Percentiles rank a stretch among this genome's conserved stretches.
Evolutionary conservation across 306 rosid species (phyloP).

Genomic region (Sindora glabra): DNA sequence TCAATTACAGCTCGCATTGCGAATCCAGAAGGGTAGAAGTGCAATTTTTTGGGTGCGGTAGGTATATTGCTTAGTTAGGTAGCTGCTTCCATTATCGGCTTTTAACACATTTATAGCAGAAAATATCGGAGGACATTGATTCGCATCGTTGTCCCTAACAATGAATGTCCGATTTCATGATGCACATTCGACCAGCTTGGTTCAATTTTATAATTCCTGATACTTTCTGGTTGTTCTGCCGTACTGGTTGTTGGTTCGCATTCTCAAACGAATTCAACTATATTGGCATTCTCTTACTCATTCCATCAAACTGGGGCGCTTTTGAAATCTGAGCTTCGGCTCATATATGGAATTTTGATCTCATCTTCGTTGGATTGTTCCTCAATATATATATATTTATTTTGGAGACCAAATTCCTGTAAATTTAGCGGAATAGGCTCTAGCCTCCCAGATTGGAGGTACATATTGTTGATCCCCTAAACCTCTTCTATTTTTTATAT

Average conservation of each 20-base stretch:
- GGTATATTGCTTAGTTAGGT: constrained; percentile 10
- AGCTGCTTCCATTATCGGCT: constrained; percentile 7
- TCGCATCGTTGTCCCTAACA: background rate
- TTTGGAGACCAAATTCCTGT: constrained; percentile 1
- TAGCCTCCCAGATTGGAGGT: background rate
- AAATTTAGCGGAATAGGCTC: background rate
- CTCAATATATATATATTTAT: background rate
- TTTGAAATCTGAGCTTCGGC: constrained; percentile 4
- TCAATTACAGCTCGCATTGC: constrained; percentile 14
- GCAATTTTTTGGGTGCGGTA: background rate
- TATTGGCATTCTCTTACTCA: background rate
- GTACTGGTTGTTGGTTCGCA: background rate
- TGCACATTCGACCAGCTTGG: constrained; percentile 5
- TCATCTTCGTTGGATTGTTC: background rate
- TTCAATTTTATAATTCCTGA: constrained; percentile 3
- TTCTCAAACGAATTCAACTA: background rate
- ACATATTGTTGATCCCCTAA: background rate
- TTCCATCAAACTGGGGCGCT: background rate
- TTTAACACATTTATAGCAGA: constrained; percentile 9
- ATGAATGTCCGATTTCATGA: background rate
- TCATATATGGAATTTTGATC: background rate
- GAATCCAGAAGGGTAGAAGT: constrained; percentile 12
- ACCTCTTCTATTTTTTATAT: background rate
- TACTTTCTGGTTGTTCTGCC: background rate
- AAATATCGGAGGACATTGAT: background rate